Evolutionary conservation across 2,329 filamentous ascomycete species (phyloP).

Genomic region (Penicillium sp.): DNA sequence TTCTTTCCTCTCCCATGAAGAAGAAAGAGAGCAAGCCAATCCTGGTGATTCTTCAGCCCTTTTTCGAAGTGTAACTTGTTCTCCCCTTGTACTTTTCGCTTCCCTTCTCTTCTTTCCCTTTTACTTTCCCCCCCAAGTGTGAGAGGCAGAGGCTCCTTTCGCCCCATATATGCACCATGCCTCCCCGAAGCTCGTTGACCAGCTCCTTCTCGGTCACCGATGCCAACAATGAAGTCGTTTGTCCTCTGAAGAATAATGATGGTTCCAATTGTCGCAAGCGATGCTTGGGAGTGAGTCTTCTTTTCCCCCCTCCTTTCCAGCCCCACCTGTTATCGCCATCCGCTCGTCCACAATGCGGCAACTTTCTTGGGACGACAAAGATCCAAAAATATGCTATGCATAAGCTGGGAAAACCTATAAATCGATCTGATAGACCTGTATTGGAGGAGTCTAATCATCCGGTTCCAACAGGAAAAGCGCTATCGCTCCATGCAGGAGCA

Average conservation of each 20-base stretch:
- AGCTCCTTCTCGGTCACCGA: slow-evolving; percentile 91
- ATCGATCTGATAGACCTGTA: not conserved
- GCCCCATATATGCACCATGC: slow-evolving; percentile 65
- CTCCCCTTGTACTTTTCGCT: slow-evolving; percentile 4
- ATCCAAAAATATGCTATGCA: not conserved
- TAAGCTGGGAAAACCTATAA: not conserved
- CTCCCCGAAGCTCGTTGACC: slow-evolving; percentile 81
- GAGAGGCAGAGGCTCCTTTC: slow-evolving; percentile 21
- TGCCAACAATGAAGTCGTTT: slow-evolving; percentile 93
- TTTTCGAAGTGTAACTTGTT: slow-evolving; percentile 11
- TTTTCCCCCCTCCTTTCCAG: slow-evolving; percentile 8
- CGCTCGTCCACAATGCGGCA: not conserved
- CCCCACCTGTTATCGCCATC: slow-evolving; percentile 11
- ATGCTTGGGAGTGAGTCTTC: slow-evolving; percentile 87
- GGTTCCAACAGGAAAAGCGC: slow-evolving; percentile 71
- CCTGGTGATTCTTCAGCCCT: not conserved
- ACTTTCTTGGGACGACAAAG: slow-evolving; percentile 6
- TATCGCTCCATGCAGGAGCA: slow-evolving; percentile 99
- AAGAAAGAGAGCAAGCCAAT: not conserved
- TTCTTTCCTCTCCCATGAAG: slow-evolving; percentile 8
- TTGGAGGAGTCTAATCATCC: slow-evolving; percentile 10
- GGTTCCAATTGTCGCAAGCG: slow-evolving; percentile 95
- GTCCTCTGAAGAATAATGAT: slow-evolving; percentile 93
- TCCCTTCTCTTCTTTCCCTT: slow-evolving; percentile 6
- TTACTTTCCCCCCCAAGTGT: slow-evolving; percentile 3